These are phyloP conservation scores for Apiospora hydei DNA, from an alignment of 2,329 filamentous ascomycete species.

Conservation along the genomic window DNA sequence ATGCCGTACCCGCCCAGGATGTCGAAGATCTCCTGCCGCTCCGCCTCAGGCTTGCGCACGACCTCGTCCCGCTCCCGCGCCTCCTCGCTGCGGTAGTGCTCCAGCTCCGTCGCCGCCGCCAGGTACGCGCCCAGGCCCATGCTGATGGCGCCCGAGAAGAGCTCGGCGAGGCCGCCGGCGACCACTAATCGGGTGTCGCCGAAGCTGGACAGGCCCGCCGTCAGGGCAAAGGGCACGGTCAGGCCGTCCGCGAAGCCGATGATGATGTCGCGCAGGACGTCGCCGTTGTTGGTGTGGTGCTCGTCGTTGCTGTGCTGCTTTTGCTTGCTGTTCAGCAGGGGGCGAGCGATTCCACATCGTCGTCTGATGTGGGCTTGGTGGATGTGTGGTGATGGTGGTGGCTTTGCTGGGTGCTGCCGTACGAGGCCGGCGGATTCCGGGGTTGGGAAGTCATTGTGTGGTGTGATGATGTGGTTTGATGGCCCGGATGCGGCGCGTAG, in stretches of 20 bases:
- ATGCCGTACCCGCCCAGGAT: constrained; percentile 44
- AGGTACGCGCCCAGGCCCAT: constrained; percentile 68
- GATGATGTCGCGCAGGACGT: constrained; percentile 53
- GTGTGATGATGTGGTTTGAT: background rate
- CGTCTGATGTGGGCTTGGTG: background rate
- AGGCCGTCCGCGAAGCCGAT: constrained; percentile 69
- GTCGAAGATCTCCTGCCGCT: constrained; percentile 30
- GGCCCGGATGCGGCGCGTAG: background rate
- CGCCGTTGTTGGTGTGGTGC: constrained; percentile 13
- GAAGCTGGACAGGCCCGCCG: constrained; percentile 60
- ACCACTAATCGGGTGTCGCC: constrained; percentile 58
- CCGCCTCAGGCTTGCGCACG: constrained; percentile 37
- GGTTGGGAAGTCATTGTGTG: constrained; percentile 12
- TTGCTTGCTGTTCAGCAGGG: background rate
- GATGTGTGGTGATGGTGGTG: background rate
- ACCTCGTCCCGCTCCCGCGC: constrained; percentile 28
- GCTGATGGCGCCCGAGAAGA: constrained; percentile 65
- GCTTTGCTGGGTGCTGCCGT: background rate
- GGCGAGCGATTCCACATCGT: background rate
- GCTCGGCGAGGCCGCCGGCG: constrained; percentile 63
- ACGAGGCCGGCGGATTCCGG: constrained; percentile 11
- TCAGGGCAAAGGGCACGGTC: constrained; percentile 69
- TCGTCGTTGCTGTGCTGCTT: background rate
- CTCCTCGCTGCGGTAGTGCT: constrained; percentile 48
- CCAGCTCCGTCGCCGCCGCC: constrained; percentile 53